phyloP scores from a whole-genome alignment of 2,329 filamentous ascomycete species.

The Aureobasidium sp. region DNA sequence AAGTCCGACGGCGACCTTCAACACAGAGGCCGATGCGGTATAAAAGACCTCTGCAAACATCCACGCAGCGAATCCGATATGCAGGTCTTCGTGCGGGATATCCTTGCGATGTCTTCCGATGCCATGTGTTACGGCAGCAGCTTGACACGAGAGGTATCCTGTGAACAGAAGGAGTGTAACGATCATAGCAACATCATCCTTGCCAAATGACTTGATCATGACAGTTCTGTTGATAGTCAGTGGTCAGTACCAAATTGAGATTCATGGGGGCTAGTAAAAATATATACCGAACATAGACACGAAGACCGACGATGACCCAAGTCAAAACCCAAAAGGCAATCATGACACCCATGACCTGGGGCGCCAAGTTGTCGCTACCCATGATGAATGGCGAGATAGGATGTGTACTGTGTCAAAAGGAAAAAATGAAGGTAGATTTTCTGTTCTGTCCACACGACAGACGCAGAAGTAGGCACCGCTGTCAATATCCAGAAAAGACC shows the following conservation, averaged over 20 bases:
- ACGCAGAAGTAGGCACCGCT: neutral
- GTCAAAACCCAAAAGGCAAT: slow-evolving; percentile 9
- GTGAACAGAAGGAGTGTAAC: slow-evolving; percentile 29
- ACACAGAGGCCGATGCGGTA: slow-evolving; percentile 38
- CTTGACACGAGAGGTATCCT: slow-evolving; percentile 29
- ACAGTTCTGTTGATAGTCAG: slow-evolving; percentile 19
- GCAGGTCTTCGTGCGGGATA: slow-evolving; percentile 17
- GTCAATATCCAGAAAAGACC: neutral
- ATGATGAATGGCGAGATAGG: neutral
- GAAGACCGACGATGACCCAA: slow-evolving; percentile 2
- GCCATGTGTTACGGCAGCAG: slow-evolving; percentile 28
- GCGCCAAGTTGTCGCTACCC: neutral
- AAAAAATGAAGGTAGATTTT: neutral
- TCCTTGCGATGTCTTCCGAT: slow-evolving; percentile 29
- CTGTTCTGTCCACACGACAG: neutral
- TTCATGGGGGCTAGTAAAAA: neutral
- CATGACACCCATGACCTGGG: slow-evolving; percentile 6
- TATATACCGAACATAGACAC: slow-evolving; percentile 19
- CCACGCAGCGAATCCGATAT: slow-evolving; percentile 30
- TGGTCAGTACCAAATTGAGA: neutral
- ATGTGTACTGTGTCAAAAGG: neutral
- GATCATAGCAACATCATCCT: slow-evolving; percentile 32
- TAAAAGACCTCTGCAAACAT: slow-evolving; percentile 47
- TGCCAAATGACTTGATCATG: slow-evolving; percentile 28
- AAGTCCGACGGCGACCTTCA: slow-evolving; percentile 44